Conservation (phyloP, 768 basidiomycete species). For the Lactarius deliciosus region DNA sequence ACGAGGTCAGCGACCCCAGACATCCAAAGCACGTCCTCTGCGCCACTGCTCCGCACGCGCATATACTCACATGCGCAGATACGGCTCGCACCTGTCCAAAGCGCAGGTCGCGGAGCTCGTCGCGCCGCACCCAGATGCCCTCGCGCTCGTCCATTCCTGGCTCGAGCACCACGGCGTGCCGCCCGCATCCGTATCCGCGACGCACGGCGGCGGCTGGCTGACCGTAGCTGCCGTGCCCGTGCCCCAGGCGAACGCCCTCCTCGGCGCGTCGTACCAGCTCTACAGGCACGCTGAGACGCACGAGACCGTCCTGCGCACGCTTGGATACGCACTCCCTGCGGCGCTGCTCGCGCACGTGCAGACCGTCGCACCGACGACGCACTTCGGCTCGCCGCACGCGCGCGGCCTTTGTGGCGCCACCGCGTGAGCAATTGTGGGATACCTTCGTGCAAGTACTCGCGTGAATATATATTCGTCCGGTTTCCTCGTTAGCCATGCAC, state of each 20-base stretch:
- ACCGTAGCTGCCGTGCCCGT: conserved; percentile 50
- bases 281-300: conserved; percentile 51
- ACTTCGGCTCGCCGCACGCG: conserved; percentile 53
- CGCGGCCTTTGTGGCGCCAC: no score
- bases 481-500: no score
- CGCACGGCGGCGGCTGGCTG: conserved; percentile 58
- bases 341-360: conserved; percentile 54
- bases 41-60: background rate
- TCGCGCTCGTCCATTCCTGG: conserved; percentile 55
- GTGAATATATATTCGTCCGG: no score
- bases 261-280: conserved; percentile 54
- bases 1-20: conserved; percentile 26
- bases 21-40: conserved; percentile 15
- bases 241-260: conserved; percentile 57
- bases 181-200: conserved; percentile 39
- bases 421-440: no score
- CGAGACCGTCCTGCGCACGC: conserved; percentile 53
- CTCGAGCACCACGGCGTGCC: conserved; percentile 51
- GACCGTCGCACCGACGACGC: conserved; percentile 58
- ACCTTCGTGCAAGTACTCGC: no score
- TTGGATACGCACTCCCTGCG: conserved; percentile 58
- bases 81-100: conserved; percentile 60
- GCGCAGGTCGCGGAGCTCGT: conserved; percentile 55
- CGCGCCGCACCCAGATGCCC: conserved; percentile 52
- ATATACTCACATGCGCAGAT: conserved; percentile 37